phyloP scores from a whole-genome alignment of 2,329 filamentous ascomycete genomes.

The Metarhizium album region DNA sequence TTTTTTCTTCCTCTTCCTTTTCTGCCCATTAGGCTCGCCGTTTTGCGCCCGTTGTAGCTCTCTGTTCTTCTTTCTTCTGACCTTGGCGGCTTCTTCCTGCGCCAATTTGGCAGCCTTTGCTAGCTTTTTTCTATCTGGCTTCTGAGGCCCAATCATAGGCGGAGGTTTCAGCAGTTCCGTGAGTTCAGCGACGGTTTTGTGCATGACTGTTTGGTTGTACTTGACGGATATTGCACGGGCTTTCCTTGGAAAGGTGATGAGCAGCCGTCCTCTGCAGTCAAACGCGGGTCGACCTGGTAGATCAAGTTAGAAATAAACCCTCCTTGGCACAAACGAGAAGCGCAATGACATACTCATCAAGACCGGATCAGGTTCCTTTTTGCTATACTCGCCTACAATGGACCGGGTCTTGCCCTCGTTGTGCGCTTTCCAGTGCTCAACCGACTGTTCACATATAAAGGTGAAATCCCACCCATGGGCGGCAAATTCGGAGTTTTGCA shows the following conservation, averaged over 20 bases:
- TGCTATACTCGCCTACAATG: slow-evolving; percentile 38
- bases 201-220: slow-evolving; percentile 46
- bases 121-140: slow-evolving; percentile 5
- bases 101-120: slow-evolving; percentile 12
- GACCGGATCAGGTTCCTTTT: slow-evolving; percentile 33
- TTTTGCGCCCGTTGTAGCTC: slow-evolving; percentile 15
- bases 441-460: slow-evolving; percentile 43
- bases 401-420: slow-evolving; percentile 29
- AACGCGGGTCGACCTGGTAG: slow-evolving; percentile 43
- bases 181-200: slow-evolving; percentile 42
- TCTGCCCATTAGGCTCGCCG: slow-evolving; percentile 18
- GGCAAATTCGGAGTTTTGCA: slow-evolving; percentile 32
- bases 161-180: slow-evolving; percentile 36
- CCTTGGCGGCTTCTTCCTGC: slow-evolving; percentile 16
- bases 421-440: slow-evolving; percentile 38
- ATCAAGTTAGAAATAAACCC: not conserved
- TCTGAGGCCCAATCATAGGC: slow-evolving; percentile 22
- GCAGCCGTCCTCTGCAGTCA: slow-evolving; percentile 43
- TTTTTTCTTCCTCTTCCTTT: slow-evolving; percentile 18
- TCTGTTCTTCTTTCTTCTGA: slow-evolving; percentile 17
- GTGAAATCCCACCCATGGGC: slow-evolving; percentile 42
- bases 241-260: slow-evolving; percentile 37
- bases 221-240: slow-evolving; percentile 38
- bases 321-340: not conserved
- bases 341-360: slow-evolving; percentile 28